phyloP scores from a whole-genome alignment of 176 grass and related monocot genomes.

The Ananas comosus region DNA sequence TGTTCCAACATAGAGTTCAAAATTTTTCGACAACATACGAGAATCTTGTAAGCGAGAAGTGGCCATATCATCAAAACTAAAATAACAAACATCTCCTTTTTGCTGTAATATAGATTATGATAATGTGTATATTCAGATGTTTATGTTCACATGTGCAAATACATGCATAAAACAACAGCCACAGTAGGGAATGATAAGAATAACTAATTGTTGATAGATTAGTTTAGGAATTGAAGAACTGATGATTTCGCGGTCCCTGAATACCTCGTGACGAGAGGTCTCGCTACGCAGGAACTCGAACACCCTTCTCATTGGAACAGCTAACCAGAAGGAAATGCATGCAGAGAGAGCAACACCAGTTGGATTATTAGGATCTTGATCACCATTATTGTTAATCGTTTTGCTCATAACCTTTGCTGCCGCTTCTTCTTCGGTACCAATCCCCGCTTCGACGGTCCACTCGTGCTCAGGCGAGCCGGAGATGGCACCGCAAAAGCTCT shows the following conservation, averaged over 20 bases:
- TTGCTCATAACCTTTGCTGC: conserved; percentile 33
- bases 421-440: conserved; percentile 27
- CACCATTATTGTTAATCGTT: not conserved
- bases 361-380: not conserved
- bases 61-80: no score
- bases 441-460: conserved; percentile 32
- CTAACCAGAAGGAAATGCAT: conserved; percentile 34
- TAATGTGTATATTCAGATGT: no score
- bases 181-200: no score
- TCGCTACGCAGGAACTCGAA: conserved; percentile 37
- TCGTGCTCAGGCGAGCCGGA: not conserved
- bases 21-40: no score
- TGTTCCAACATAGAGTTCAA: no score
- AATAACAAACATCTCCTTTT: no score
- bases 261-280: conserved; percentile 21
- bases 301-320: conserved; percentile 17
- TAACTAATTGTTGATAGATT: no score
- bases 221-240: no score
- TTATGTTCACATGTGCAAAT: no score
- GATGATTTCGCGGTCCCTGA: no score
- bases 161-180: no score
- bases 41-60: not conserved
- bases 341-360: conserved; percentile 21
- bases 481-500: conserved; percentile 27
- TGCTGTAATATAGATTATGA: no score